phyloP scores from a whole-genome alignment of 1,139 yeast species.

The Martiniozyma asiatica region DNA sequence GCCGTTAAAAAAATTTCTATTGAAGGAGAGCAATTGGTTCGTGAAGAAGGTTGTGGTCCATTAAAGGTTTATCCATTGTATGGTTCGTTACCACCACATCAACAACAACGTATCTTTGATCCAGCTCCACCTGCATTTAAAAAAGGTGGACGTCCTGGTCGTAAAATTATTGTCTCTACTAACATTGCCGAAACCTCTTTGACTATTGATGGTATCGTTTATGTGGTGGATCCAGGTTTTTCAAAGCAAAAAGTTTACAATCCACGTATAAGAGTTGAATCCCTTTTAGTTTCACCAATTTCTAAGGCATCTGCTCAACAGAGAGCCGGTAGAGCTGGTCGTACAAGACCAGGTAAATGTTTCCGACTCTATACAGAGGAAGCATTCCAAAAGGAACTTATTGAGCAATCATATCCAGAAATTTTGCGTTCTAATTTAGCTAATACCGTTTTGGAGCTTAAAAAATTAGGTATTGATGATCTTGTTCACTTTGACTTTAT shows the following conservation, averaged over 20 bases:
- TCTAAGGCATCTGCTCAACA: conserved; percentile 97
- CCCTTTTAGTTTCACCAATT: conserved; percentile 86
- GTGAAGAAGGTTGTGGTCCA: conserved; percentile 89
- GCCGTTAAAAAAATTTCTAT: conserved; percentile 72
- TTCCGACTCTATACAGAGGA: conserved; percentile 94
- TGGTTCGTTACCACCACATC: conserved; percentile 92
- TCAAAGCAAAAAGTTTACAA: conserved; percentile 94
- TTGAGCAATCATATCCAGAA: conserved; percentile 94
- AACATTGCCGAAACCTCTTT: conserved; percentile 96
- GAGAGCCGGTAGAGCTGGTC: conserved; percentile 99
- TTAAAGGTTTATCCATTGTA: conserved; percentile 81
- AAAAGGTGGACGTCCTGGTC: conserved; percentile 75
- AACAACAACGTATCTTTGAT: conserved; percentile 86
- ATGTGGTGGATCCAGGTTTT: conserved; percentile 96
- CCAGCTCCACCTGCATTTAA: conserved; percentile 62
- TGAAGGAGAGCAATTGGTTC: conserved; percentile 76
- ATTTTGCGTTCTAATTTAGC: conserved; percentile 84
- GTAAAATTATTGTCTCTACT: conserved; percentile 89
- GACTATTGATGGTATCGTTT: conserved; percentile 94
- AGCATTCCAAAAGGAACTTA: conserved; percentile 86
- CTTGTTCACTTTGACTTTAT: conserved; percentile 95
- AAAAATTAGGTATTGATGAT: conserved; percentile 90
- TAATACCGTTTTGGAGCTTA: conserved; percentile 82
- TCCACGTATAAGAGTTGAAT: conserved; percentile 92
- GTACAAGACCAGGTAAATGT: conserved; percentile 97